Conservation (phyloP, 768 basidiomycete species). For the Suillus clintonianus region DNA sequence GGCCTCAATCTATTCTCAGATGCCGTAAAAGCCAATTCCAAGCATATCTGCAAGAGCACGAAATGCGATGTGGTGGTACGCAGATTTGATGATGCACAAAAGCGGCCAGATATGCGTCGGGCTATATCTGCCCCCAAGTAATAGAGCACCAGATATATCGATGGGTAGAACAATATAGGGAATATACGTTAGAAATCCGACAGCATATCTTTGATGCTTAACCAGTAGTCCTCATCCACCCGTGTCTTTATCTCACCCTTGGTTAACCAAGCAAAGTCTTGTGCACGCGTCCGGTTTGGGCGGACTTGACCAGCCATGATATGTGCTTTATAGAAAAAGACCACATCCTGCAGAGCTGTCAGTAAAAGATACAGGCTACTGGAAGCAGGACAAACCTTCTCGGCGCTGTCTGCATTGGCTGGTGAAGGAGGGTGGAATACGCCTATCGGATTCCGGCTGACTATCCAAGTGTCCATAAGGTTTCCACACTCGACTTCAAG, state of each 20-base stretch:
- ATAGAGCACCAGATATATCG: background rate
- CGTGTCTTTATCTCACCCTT: constrained; percentile 82
- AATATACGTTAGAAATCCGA: constrained; percentile 51
- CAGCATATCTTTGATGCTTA: constrained; percentile 75
- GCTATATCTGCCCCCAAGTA: constrained; percentile 48
- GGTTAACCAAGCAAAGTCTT: constrained; percentile 92
- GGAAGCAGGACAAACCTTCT: constrained; percentile 35
- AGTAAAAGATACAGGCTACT: background rate
- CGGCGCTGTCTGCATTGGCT: constrained; percentile 24
- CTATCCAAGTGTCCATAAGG: constrained; percentile 92
- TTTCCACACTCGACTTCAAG: constrained; percentile 73
- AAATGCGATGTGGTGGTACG: constrained; percentile 89
- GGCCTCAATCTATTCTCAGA: constrained; percentile 89
- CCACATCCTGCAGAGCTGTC: constrained; percentile 49
- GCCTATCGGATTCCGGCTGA: constrained; percentile 87
- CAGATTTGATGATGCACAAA: constrained; percentile 89
- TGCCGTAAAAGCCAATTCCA: constrained; percentile 68
- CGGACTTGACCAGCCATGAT: constrained; percentile 86
- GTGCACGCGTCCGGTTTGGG: constrained; percentile 52
- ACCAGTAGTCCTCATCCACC: constrained; percentile 75
- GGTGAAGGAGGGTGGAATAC: constrained; percentile 56
- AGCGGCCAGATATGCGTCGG: constrained; percentile 55
- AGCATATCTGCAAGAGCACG: constrained; percentile 85
- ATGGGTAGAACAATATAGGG: background rate
- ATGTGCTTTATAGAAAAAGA: constrained; percentile 95